Conservation (phyloP, 2,329 filamentous ascomycete species). For the Cladorrhinum sp. region DNA sequence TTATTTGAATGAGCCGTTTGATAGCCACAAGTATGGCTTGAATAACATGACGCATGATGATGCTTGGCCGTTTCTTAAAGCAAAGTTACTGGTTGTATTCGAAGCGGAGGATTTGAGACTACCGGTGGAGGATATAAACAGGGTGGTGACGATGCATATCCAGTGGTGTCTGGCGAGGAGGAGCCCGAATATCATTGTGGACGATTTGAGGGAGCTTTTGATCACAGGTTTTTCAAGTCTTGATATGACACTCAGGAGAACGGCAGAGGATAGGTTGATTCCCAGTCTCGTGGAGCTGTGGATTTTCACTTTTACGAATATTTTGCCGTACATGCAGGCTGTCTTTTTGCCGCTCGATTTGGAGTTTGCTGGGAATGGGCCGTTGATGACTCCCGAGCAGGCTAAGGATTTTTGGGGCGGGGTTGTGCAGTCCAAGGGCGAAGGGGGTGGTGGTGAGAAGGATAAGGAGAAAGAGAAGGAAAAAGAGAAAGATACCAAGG, state of each 20-base stretch:
- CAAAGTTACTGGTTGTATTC: constrained; percentile 73
- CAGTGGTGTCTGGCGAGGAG: constrained; percentile 74
- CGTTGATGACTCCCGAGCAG: constrained; percentile 73
- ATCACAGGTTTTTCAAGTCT: constrained; percentile 81
- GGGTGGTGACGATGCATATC: constrained; percentile 74
- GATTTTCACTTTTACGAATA: constrained; percentile 86
- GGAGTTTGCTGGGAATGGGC: constrained; percentile 83
- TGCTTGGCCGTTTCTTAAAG: constrained; percentile 77
- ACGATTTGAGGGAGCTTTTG: constrained; percentile 73
- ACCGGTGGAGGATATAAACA: constrained; percentile 82
- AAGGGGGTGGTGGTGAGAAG: neutral
- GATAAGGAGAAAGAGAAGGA: too few relatives aligned
- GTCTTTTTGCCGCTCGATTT: constrained; percentile 91
- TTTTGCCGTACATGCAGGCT: constrained; percentile 90
- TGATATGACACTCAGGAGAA: constrained; percentile 75
- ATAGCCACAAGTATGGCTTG: constrained; percentile 59
- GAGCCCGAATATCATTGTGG: constrained; percentile 66
- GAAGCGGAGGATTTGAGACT: constrained; percentile 75
- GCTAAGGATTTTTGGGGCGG: constrained; percentile 89
- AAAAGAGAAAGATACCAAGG: neutral
- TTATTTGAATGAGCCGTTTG: constrained; percentile 50
- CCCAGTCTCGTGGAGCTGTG: constrained; percentile 89
- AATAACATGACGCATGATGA: constrained; percentile 72
- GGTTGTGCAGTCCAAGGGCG: constrained; percentile 43
- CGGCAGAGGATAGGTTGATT: constrained; percentile 84